A percentile compares a stretch with the other conserved stretches of the same genome.
phyloP scores from a whole-genome alignment of 805 yeast genomes.

The Lachancea waltii region DNA sequence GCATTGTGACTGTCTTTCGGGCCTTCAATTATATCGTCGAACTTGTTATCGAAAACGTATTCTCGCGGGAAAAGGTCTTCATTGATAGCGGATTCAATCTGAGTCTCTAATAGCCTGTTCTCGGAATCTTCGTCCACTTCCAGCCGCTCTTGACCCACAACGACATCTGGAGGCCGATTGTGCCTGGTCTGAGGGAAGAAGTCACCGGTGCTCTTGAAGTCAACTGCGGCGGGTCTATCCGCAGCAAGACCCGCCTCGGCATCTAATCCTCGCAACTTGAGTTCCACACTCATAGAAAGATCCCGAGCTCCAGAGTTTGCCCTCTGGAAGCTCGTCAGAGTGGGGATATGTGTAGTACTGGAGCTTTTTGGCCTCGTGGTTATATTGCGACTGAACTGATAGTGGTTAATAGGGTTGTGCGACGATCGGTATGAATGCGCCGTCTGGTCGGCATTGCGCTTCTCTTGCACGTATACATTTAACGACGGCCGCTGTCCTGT shows the following conservation, averaged over 20 bases:
- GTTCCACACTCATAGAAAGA: slow-evolving; percentile 2
- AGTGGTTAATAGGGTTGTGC: slow-evolving; percentile 18
- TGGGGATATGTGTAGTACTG: slow-evolving; percentile 10
- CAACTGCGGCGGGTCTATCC: neutral
- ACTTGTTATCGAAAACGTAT: slow-evolving; percentile 15
- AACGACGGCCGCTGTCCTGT: slow-evolving; percentile 2
- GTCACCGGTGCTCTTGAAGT: slow-evolving; percentile 1
- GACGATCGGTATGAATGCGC: neutral
- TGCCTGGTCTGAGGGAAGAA: slow-evolving; percentile 4
- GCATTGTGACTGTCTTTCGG: neutral
- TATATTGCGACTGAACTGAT: slow-evolving; percentile 15
- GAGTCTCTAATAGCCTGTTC: slow-evolving; percentile 2
- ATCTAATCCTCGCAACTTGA: neutral
- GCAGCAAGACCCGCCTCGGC: neutral
- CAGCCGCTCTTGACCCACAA: neutral
- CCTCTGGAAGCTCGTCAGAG: neutral
- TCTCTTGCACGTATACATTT: slow-evolving; percentile 1
- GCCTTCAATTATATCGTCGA: slow-evolving; percentile 6
- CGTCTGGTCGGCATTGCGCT: too few species aligned
- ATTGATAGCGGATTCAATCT: slow-evolving; percentile 11
- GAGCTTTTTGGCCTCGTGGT: slow-evolving; percentile 15
- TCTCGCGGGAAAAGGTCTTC: slow-evolving; percentile 14
- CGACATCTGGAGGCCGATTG: neutral
- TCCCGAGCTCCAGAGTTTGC: neutral
- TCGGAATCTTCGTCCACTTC: slow-evolving; percentile 1